Evolutionary conservation across 176 grass and related monocot genomes (phyloP).

Genomic region (Aegilops tauschii): DNA sequence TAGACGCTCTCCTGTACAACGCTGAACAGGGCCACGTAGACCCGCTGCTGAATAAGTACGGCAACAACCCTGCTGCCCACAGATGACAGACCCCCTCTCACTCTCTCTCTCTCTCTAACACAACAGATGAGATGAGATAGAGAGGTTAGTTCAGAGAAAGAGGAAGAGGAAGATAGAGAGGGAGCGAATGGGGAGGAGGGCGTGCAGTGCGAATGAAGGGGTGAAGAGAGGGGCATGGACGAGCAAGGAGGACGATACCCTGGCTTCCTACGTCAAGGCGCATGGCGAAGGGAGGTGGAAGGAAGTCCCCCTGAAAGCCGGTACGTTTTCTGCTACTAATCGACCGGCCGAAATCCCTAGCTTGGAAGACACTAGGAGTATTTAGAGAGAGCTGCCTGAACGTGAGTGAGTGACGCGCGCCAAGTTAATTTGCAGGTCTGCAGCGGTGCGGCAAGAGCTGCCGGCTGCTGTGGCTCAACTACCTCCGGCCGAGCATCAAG

Average conservation of each 20-base stretch:
- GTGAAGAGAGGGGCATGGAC: slow-evolving; percentile 78
- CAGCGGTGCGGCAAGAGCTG: slow-evolving; percentile 83
- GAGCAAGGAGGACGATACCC: slow-evolving; percentile 50
- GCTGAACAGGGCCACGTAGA: background rate
- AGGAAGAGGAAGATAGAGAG: background rate
- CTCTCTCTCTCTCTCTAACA: too few species aligned
- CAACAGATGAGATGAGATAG: background rate
- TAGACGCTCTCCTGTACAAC: too few species aligned
- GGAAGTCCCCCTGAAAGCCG: slow-evolving; percentile 60
- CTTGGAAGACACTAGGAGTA: too few species aligned
- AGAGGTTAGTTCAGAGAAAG: background rate
- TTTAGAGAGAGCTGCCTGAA: background rate
- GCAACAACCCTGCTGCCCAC: background rate
- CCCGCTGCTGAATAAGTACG: background rate
- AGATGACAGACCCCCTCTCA: too few species aligned
- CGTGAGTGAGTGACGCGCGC: too few species aligned
- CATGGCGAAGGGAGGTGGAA: slow-evolving; percentile 80
- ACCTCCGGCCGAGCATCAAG: slow-evolving; percentile 74
- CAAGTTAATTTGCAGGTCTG: background rate
- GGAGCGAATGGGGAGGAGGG: slow-evolving; percentile 54
- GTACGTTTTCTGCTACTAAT: slow-evolving; percentile 11
- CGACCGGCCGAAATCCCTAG: background rate
- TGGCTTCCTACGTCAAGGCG: slow-evolving; percentile 59
- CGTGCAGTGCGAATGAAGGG: slow-evolving; percentile 65
- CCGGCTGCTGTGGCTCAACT: slow-evolving; percentile 79